Conservation (phyloP, 495 filamentous ascomycete genomes). For the Staphylotrichum longicolle region DNA sequence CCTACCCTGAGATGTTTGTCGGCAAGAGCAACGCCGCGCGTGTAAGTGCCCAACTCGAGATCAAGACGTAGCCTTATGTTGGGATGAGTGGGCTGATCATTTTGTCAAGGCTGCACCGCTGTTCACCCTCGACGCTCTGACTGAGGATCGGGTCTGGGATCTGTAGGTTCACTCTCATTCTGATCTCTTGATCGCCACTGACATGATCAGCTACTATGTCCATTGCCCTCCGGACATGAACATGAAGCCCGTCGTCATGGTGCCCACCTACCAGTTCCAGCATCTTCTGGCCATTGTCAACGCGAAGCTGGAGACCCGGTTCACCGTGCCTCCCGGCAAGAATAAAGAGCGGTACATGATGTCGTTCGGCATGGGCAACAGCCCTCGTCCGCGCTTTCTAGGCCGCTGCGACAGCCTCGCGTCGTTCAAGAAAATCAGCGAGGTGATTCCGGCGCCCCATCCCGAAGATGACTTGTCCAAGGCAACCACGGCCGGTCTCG, state of each 20-base stretch:
- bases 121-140: conserved; percentile 56
- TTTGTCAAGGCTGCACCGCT: conserved; percentile 53
- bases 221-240: conserved; percentile 46
- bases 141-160: conserved; percentile 59
- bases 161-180: conserved; percentile 57
- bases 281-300: conserved; percentile 61
- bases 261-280: conserved; percentile 61
- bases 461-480: conserved; percentile 25
- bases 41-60: conserved; percentile 29
- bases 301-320: conserved; percentile 39
- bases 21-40: conserved; percentile 43
- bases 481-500: conserved; percentile 14
- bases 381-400: conserved; percentile 61
- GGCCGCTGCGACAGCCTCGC: conserved; percentile 49
- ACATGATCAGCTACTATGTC: conserved; percentile 61
- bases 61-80: background rate
- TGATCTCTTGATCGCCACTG: background rate
- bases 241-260: conserved; percentile 57
- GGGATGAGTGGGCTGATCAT: background rate
- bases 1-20: conserved; percentile 61
- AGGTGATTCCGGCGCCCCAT: conserved; percentile 28
- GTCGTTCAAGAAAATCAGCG: conserved; percentile 35
- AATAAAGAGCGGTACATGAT: conserved; percentile 52
- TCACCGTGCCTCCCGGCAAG: conserved; percentile 51
- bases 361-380: conserved; percentile 54